Percentiles rank a stretch among this genome's conserved stretches.
Evolutionary conservation across 2,329 filamentous ascomycete genomes (phyloP).

Genomic region (Orbilia quercus): DNA sequence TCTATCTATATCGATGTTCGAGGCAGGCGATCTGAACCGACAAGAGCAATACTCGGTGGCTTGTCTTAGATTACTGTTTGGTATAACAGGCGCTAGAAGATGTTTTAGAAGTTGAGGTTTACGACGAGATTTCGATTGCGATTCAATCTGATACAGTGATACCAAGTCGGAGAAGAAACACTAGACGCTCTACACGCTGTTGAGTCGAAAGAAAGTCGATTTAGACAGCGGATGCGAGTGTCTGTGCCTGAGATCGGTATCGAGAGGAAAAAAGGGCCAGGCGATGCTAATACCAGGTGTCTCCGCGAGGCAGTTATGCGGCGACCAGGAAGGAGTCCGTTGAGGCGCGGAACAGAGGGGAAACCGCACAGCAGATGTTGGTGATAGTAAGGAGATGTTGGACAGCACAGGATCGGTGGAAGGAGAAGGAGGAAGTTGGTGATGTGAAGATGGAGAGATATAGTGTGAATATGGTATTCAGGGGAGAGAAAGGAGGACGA

Average conservation of each 20-base stretch:
- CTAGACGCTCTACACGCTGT: constrained; percentile 11
- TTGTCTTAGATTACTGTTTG: neutral
- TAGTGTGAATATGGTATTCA: neutral
- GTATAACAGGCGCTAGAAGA: neutral
- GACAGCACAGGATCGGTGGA: constrained; percentile 1
- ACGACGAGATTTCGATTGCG: neutral
- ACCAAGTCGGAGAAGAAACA: neutral
- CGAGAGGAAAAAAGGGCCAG: constrained; percentile 18
- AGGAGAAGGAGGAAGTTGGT: constrained; percentile 5
- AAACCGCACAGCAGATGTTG: constrained; percentile 5
- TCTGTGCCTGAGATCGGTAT: constrained; percentile 20
- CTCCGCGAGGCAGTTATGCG: constrained; percentile 30
- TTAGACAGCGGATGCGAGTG: constrained; percentile 50
- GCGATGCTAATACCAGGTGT: constrained; percentile 41
- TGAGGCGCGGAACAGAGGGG: constrained; percentile 48
- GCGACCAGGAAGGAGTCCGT: constrained; percentile 26
- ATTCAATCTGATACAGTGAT: neutral
- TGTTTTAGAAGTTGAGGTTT: constrained; percentile 5
- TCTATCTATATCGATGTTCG: constrained; percentile 46
- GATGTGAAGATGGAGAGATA: constrained; percentile 4
- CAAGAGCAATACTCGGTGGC: no score
- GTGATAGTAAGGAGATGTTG: constrained; percentile 12
- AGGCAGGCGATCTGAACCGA: constrained; percentile 12
- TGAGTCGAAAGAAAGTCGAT: constrained; percentile 19
- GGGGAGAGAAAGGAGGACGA: neutral